These are phyloP conservation scores for Carex littledalei DNA, from an alignment of 176 grass and related monocot genomes.

Conservation along the genomic window DNA sequence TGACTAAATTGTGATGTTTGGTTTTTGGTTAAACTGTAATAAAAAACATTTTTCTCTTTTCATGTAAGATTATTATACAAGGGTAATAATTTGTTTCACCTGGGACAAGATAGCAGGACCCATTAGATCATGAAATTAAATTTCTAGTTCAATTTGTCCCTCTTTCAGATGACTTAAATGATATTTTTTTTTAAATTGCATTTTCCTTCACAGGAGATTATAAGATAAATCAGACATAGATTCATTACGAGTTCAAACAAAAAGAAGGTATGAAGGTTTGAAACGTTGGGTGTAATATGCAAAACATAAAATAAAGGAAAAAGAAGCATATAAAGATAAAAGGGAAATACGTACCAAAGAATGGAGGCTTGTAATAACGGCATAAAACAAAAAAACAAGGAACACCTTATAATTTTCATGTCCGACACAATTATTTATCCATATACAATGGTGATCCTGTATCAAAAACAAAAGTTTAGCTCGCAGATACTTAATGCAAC, in stretches of 20 bases:
- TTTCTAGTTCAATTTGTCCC: not conserved
- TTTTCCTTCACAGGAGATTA: not conserved
- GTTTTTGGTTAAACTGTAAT: not conserved
- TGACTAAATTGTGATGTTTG: not conserved
- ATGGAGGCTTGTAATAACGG: slow-evolving; percentile 75
- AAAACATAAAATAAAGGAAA: not conserved
- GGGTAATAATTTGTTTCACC: not conserved
- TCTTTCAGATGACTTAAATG: not conserved
- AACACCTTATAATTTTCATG: slow-evolving; percentile 91
- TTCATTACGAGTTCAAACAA: not conserved
- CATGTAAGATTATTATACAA: not conserved
- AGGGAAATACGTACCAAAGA: slow-evolving; percentile 44
- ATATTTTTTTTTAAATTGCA: not conserved
- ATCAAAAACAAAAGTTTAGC: slow-evolving; percentile 7
- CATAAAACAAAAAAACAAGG: slow-evolving; percentile 72
- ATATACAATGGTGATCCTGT: slow-evolving; percentile 96
- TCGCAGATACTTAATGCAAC: not conserved
- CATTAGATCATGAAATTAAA: not conserved
- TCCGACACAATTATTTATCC: slow-evolving; percentile 98
- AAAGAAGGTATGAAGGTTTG: not conserved
- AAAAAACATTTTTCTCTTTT: not conserved
- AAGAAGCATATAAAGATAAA: not conserved
- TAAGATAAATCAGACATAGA: not conserved
- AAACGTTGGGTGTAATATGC: not conserved
- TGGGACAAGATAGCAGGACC: not conserved